A percentile compares a stretch with the other conserved stretches of the same genome.
phyloP scores from a whole-genome alignment of 495 filamentous ascomycete species.

The Xylaria telfairii region DNA sequence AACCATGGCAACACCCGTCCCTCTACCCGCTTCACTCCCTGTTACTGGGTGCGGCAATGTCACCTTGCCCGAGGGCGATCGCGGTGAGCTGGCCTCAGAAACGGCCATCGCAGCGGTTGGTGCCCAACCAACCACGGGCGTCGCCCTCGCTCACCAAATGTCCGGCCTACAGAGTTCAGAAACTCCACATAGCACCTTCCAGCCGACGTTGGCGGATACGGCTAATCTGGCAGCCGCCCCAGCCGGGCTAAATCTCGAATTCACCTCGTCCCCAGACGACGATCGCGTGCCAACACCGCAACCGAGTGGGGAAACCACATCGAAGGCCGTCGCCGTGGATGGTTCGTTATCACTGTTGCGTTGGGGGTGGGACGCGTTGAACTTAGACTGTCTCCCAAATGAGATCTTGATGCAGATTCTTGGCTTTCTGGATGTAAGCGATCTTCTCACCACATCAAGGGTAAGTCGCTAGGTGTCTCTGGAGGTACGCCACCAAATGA shows the following conservation, averaged over 20 bases:
- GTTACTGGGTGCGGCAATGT: conserved; percentile 37
- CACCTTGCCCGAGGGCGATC: conserved; percentile 30
- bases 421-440: conserved; percentile 61
- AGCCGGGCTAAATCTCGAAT: conserved; percentile 29
- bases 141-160: conserved; percentile 4
- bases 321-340: conserved; percentile 10
- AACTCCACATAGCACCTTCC: conserved; percentile 6
- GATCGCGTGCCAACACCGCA: conserved; percentile 13
- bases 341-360: conserved; percentile 26
- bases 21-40: conserved; percentile 29
- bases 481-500: conserved; percentile 17
- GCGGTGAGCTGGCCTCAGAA: conserved; percentile 34
- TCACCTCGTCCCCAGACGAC: not conserved
- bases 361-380: conserved; percentile 36
- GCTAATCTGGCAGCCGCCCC: conserved; percentile 23
- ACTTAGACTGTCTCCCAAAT: conserved; percentile 53
- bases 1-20: conserved; percentile 13
- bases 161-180: not conserved
- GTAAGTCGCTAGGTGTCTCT: conserved; percentile 46
- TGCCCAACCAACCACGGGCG: conserved; percentile 40
- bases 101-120: conserved; percentile 37
- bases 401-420: conserved; percentile 64
- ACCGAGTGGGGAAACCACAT: conserved; percentile 8
- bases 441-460: conserved; percentile 61
- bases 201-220: not conserved